These are phyloP conservation scores for Pseudoscleropodium purum DNA, from an alignment of 225 moss, liverwort and hornwort species.

Conservation along the genomic window DNA sequence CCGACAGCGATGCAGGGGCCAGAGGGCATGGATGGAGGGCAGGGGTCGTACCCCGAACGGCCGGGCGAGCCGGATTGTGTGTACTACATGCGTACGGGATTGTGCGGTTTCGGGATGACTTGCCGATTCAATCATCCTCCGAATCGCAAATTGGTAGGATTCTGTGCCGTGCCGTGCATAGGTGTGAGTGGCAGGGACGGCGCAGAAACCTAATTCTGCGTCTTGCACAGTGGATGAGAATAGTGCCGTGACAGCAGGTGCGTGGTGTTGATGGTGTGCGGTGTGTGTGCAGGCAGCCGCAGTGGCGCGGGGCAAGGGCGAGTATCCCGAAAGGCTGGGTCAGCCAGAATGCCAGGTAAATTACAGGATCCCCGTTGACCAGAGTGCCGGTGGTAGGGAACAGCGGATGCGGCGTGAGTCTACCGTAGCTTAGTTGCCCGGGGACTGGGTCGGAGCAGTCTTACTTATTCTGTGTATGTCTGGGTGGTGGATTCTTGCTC, in stretches of 20 bases:
- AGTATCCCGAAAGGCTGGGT: slow-evolving; percentile 91
- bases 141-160: slow-evolving; percentile 55
- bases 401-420: not conserved
- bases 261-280: not conserved
- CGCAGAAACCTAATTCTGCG: slow-evolving; percentile 19
- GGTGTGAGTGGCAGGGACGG: not conserved
- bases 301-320: slow-evolving; percentile 91
- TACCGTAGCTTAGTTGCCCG: not conserved
- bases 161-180: not conserved
- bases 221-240: not conserved
- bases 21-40: slow-evolving; percentile 84
- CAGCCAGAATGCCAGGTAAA: slow-evolving; percentile 99
- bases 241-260: not conserved
- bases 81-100: slow-evolving; percentile 96
- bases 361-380: not conserved
- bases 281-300: slow-evolving; percentile 70
- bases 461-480: not conserved
- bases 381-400: not conserved
- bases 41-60: slow-evolving; percentile 86
- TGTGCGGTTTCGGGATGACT: slow-evolving; percentile 93
- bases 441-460: not conserved
- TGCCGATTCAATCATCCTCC: slow-evolving; percentile 98
- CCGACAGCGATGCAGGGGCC: slow-evolving; percentile 85
- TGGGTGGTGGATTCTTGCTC: not conserved
- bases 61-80: slow-evolving; percentile 94